phyloP scores from a whole-genome alignment of 768 basidiomycete species.

The Lactarius indigo region DNA sequence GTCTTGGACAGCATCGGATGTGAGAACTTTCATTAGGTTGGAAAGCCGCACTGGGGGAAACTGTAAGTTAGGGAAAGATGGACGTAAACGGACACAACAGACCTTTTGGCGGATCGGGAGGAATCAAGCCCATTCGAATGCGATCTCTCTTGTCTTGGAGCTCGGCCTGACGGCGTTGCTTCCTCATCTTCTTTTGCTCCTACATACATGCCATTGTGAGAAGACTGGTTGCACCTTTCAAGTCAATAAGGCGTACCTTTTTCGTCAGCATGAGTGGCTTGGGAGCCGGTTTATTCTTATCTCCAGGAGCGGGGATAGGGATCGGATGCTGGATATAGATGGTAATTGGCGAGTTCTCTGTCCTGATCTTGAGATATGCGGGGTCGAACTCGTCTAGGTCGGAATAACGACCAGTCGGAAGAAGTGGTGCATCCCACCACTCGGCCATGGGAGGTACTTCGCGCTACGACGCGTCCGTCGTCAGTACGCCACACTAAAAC shows the following conservation, averaged over 20 bases:
- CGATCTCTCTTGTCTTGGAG: slow-evolving; percentile 93
- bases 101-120: slow-evolving; percentile 96
- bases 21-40: slow-evolving; percentile 97
- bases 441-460: slow-evolving; percentile 85
- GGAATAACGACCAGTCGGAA: slow-evolving; percentile 77
- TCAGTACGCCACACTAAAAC: not conserved
- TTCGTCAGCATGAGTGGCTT: slow-evolving; percentile 91
- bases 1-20: slow-evolving; percentile 94
- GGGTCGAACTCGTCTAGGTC: slow-evolving; percentile 58
- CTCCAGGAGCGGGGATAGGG: slow-evolving; percentile 86
- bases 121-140: slow-evolving; percentile 92
- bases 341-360: slow-evolving; percentile 70
- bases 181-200: slow-evolving; percentile 98
- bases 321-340: slow-evolving; percentile 97
- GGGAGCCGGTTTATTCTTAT: slow-evolving; percentile 72
- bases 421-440: slow-evolving; percentile 94
- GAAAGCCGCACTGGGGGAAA: slow-evolving; percentile 71
- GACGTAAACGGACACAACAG: slow-evolving; percentile 20
- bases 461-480: slow-evolving; percentile 44
- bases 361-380: slow-evolving; percentile 59
- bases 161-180: slow-evolving; percentile 81
- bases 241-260: slow-evolving; percentile 48
- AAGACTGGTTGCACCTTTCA: not conserved
- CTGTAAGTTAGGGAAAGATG: slow-evolving; percentile 9
- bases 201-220: slow-evolving; percentile 26